These are phyloP conservation scores for Astrothelium macrocarpum DNA, from an alignment of 495 filamentous ascomycete genomes.

Conservation along the genomic window DNA sequence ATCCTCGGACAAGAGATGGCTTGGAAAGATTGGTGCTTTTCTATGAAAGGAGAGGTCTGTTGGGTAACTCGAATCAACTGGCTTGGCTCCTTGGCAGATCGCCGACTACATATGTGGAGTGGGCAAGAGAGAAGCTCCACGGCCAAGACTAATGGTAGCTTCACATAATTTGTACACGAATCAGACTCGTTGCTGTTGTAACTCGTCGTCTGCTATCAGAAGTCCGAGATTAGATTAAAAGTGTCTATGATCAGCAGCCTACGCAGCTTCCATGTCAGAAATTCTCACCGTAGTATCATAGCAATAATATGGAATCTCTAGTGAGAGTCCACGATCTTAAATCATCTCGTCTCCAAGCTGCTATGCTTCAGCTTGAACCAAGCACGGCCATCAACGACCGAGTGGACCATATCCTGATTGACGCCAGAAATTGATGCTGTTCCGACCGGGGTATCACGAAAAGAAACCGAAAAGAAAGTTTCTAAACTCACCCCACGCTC, in stretches of 20 bases:
- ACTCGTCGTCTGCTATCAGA: too few species aligned
- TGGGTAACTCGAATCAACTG: constrained; percentile 30
- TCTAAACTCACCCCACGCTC: too few species aligned
- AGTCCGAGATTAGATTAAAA: too few species aligned
- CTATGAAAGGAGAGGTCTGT: constrained; percentile 27
- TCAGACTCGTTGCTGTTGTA: too few species aligned
- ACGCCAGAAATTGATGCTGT: background rate
- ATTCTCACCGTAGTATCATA: too few species aligned
- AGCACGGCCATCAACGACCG: background rate
- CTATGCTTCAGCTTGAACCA: background rate
- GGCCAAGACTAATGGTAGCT: background rate
- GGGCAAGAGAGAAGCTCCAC: constrained; percentile 7
- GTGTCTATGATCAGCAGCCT: background rate
- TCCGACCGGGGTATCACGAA: background rate
- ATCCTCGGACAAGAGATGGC: constrained; percentile 17
- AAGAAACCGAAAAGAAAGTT: too few species aligned
- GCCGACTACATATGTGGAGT: constrained; percentile 19
- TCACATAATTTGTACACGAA: background rate
- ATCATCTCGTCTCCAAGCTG: too few species aligned
- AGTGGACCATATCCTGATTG: background rate
- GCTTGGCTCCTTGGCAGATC: constrained; percentile 30
- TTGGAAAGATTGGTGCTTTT: constrained; percentile 27
- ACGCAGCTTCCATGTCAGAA: too few species aligned
- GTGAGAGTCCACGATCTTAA: too few species aligned
- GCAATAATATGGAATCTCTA: too few species aligned